Conservation (phyloP, 2,329 filamentous ascomycete genomes). For the Fusarium goolgardi region DNA sequence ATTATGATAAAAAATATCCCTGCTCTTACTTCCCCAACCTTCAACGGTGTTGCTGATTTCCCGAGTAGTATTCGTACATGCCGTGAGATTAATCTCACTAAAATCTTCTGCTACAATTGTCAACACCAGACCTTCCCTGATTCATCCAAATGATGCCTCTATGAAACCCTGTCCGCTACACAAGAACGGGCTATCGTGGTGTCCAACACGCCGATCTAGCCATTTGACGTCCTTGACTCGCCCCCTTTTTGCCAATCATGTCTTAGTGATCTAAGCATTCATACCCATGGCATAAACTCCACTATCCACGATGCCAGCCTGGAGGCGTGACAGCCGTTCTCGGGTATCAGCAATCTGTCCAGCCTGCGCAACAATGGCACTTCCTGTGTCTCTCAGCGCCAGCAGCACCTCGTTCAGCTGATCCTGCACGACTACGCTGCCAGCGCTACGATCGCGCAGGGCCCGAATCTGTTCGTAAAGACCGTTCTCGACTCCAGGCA, state of each 20-base stretch:
- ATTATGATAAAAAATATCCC: slow-evolving; percentile 1
- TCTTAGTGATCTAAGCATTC: slow-evolving; percentile 38
- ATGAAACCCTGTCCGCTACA: slow-evolving; percentile 7
- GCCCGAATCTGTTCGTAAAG: slow-evolving; percentile 58
- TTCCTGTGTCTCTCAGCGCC: slow-evolving; percentile 55
- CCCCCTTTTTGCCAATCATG: background rate
- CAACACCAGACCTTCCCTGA: slow-evolving; percentile 4
- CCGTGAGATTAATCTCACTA: slow-evolving; percentile 36
- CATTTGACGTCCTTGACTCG: slow-evolving; percentile 4
- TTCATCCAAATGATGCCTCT: slow-evolving; percentile 6
- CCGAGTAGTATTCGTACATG: slow-evolving; percentile 47
- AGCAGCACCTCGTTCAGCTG: slow-evolving; percentile 54
- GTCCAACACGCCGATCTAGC: slow-evolving; percentile 30
- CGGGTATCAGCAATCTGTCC: slow-evolving; percentile 58
- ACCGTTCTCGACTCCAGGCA: slow-evolving; percentile 61
- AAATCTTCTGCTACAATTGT: slow-evolving; percentile 17
- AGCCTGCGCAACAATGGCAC: slow-evolving; percentile 56
- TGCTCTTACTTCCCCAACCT: background rate
- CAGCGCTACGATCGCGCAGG: slow-evolving; percentile 52
- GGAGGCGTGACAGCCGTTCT: slow-evolving; percentile 56
- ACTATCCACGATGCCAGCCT: slow-evolving; percentile 56
- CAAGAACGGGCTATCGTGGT: slow-evolving; percentile 23
- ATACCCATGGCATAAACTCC: slow-evolving; percentile 52
- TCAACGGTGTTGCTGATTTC: slow-evolving; percentile 7
- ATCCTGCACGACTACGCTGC: slow-evolving; percentile 51